Evolutionary conservation across 2,329 filamentous ascomycete species (phyloP), one percentile per base, ranked within the genome.

Genomic region (Pseudogymnoascus sp.): DNA sequence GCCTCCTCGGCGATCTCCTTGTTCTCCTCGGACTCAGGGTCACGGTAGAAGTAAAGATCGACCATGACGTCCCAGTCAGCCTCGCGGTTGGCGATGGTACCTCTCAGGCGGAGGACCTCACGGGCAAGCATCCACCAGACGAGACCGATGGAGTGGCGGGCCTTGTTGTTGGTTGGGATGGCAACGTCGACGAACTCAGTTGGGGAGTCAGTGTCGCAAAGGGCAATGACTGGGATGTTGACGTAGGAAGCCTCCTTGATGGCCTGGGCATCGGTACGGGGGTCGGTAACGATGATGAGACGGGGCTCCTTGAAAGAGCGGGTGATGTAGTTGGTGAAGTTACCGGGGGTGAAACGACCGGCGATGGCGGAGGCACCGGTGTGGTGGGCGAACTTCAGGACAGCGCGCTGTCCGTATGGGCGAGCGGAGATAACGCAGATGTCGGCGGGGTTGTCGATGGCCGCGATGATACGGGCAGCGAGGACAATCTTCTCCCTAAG

Each of bases 271-370:
- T 99, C 95, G 84, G 96, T 99, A 82, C 96, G 93, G 75, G 95
- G 95, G 81, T 99, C 95, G 82, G 95, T 99, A 76, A 99, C 95
- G 79, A 99, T 88, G 82, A 99, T 97, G 77, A 99, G 86, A 81
- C 96, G 96, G 78, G 95, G 95, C 86, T 99, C 95, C 89, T 97
- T 97, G 92, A 99, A 99, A 71, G 95, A 97, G 77, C 95, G 93
- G 81, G 96, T 99, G 89, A 99, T 99, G 90, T 99, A 99, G 88
- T 99, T 99, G 86, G 95, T 99, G 89, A 99, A 99, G 82, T 93
- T 96, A 90, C 95, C 95, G 79, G 95, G 95, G 78, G 95, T 99
- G 90, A 99, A 99, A 80, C 95, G 95, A 84, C 95, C 95, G 76
- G 95, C 96, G 77, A 99, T 99, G 80, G 95, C 90, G 76, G 92